Percentiles rank a stretch among this genome's conserved stretches.
phyloP scores from a whole-genome alignment of 1,139 yeast genomes.

The Yamadazyma dushanensis region DNA sequence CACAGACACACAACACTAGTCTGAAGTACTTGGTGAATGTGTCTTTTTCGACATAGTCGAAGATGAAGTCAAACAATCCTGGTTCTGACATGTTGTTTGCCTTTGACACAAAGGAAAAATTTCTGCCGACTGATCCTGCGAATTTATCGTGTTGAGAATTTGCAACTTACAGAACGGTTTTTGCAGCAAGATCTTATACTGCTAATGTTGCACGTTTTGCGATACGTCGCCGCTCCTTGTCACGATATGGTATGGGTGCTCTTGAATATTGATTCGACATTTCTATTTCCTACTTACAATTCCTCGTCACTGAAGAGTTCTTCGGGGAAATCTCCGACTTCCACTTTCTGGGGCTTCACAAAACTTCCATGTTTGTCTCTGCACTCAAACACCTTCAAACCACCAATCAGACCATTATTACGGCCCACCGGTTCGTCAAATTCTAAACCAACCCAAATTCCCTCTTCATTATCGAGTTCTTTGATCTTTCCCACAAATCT shows the following conservation, averaged over 20 bases:
- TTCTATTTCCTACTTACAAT: conserved; percentile 8
- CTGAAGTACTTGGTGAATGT: conserved; percentile 39
- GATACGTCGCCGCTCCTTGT: too few relatives aligned
- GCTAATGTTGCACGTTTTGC: too few relatives aligned
- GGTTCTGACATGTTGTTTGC: conserved; percentile 4
- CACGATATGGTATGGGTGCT: too few relatives aligned
- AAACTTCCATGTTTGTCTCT: conserved; percentile 49
- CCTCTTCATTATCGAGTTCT: conserved; percentile 50
- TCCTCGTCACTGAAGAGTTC: conserved; percentile 44
- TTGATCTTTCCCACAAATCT: conserved; percentile 67
- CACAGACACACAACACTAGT: conserved; percentile 33
- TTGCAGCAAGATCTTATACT: too few relatives aligned
- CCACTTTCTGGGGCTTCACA: conserved; percentile 49
- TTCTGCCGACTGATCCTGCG: not conserved
- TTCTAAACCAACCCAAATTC: conserved; percentile 49
- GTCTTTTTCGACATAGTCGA: conserved; percentile 37
- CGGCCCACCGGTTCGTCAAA: conserved; percentile 53
- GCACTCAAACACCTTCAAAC: conserved; percentile 34
- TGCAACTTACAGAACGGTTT: too few relatives aligned
- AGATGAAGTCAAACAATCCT: conserved; percentile 31
- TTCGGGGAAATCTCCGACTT: conserved; percentile 55
- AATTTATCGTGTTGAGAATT: too few relatives aligned
- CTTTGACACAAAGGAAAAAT: not conserved
- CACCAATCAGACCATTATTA: conserved; percentile 42
- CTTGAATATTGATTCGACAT: not conserved